Evolutionary conservation across 352 stramenopile species (phyloP), one percentile per base, ranked within the genome.

Genomic region (Halophytophthora batemanensis): DNA sequence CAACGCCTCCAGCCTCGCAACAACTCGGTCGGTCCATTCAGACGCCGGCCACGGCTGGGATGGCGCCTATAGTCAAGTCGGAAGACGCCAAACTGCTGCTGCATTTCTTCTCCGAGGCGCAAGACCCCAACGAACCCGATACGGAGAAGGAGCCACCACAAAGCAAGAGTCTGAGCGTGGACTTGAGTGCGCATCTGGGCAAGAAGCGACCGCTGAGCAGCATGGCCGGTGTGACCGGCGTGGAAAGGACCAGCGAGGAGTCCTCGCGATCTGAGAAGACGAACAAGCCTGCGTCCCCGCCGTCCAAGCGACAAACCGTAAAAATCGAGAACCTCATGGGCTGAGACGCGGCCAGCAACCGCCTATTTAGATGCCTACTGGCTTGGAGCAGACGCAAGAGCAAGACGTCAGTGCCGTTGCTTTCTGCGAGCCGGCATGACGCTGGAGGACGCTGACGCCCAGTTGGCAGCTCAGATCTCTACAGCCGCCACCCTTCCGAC

Each of bases 21-120:
- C 35, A 19, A 17, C 25, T 18, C n/a, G 38, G 38, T 7, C 21
- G 17, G 38, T 44, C 38, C 38, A 29, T 44, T 44, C 23, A 29
- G 42, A 29, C 35, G 25, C 25, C 42, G 13, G 11, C 18, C 22
- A n/a, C 44, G 17, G 25, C 15, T 12, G 14, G 23, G 39, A 40
- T 15, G 34, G 12, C 49, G 17, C 38, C 13, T 28, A 25, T 33
- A 1, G 21, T 57, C 12, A 82, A 83, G 51, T 73, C 72, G 25
- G 82, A 90, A 69, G 78, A 92, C 49, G 82, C 79, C 19, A 77
- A 80, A 39, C 64, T 93, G 21, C 52, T 93, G 21, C 52, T 93
- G 38, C 72, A 93, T 45, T 93, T 93, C 61, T 89, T 83, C 41
- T 71, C 71, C 6, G 76, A 73, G 33, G 79, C 76, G 12, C 56